These are phyloP conservation scores for Triticum dicoccoides DNA, from an alignment of 176 grass and related monocot species.

Conservation along the genomic window DNA sequence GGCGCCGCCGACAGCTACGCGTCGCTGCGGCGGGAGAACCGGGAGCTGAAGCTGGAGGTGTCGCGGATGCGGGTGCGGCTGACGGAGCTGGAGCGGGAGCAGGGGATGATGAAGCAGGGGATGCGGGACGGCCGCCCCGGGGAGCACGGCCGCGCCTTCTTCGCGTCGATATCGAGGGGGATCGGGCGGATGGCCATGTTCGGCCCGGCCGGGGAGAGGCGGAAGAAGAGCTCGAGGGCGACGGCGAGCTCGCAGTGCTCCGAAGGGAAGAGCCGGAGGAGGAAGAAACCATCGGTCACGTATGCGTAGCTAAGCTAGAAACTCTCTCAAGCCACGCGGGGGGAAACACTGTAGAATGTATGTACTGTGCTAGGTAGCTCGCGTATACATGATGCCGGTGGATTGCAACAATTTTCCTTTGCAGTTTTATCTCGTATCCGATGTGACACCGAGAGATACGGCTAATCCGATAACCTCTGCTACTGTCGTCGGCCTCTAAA, in stretches of 20 bases:
- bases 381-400: neutral
- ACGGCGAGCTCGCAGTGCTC: slow-evolving; percentile 30
- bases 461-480: no score
- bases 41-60: slow-evolving; percentile 83
- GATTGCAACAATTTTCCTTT: neutral
- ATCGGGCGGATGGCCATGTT: slow-evolving; percentile 61
- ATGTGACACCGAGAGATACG: neutral
- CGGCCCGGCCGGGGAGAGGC: slow-evolving; percentile 9
- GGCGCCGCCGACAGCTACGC: slow-evolving; percentile 66
- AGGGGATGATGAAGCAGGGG: slow-evolving; percentile 73
- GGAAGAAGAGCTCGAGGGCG: slow-evolving; percentile 35
- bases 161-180: slow-evolving; percentile 68
- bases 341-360: neutral
- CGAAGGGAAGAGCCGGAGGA: slow-evolving; percentile 51
- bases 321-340: neutral
- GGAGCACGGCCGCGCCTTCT: slow-evolving; percentile 51
- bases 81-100: slow-evolving; percentile 77
- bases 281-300: slow-evolving; percentile 32
- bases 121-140: slow-evolving; percentile 30
- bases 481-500: no score
- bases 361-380: neutral
- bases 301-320: neutral
- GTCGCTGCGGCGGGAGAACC: slow-evolving; percentile 79
- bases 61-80: slow-evolving; percentile 77
- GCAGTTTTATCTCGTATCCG: neutral